phyloP scores from a whole-genome alignment of 441 rosid species.

The Bocquillonia castaneifolia region DNA sequence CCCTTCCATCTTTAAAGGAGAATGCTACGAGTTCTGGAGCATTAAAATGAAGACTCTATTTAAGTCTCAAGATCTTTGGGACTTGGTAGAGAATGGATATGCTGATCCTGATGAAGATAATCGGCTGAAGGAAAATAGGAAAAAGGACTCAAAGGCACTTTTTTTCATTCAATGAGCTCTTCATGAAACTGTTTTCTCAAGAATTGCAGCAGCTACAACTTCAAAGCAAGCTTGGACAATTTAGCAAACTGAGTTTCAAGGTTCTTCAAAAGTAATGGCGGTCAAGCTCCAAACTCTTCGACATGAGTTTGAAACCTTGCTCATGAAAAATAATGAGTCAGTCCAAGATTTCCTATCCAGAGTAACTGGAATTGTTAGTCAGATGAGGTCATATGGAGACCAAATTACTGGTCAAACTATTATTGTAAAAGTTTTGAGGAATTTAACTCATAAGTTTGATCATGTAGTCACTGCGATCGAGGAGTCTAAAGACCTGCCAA shows the following conservation, averaged over 20 bases:
- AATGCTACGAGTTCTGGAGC: neutral
- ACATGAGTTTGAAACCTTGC: neutral
- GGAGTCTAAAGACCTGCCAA: neutral
- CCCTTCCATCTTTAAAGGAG: neutral
- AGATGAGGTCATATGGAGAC: neutral
- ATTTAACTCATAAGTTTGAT: neutral
- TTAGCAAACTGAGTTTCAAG: neutral
- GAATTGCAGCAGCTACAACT: neutral
- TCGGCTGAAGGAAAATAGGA: neutral
- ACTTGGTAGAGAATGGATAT: neutral
- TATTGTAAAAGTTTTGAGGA: neutral
- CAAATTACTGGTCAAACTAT: neutral
- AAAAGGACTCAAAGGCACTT: no score
- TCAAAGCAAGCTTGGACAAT: neutral
- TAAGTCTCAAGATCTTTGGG: neutral
- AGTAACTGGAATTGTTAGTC: neutral
- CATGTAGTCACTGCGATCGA: neutral
- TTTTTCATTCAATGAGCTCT: neutral
- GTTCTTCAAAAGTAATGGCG: neutral
- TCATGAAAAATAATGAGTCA: neutral
- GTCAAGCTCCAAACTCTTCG: neutral
- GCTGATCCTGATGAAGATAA: neutral
- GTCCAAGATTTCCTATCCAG: neutral
- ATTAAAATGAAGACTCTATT: no score
- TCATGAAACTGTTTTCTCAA: neutral